Evolutionary conservation across 805 yeast species (phyloP), one percentile per base, ranked within the genome.

Genomic region (Ogataea minuta): DNA sequence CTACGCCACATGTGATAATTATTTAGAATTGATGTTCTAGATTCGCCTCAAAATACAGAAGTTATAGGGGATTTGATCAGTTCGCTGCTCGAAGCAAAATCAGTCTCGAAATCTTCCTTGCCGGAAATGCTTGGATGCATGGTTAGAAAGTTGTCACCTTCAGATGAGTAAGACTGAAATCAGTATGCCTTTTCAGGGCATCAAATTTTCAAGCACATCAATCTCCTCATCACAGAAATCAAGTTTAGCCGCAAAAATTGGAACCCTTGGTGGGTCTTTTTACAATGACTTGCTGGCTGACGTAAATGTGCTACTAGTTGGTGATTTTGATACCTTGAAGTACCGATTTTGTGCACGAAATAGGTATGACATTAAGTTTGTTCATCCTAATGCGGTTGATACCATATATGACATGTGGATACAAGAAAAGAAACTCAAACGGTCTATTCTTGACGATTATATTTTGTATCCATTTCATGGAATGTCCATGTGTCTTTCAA

Each of bases 281-380:
- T 68, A 71, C 42, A 68, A 69, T 28, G 81, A 81, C 51, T 59
- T 83, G 48, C 77, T 81, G 66, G 73, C 78, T 33, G 80, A 78
- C 54, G 81, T 77, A 2, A 70, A 73, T 37, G 74, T 74, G 28
- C 59, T 84, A 17, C 67, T 84, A 4, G 80, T 81, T 21, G 88
- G 87, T 2, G 69, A 68, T 28, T 62, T 74, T 20, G 62, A 68
- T 40, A 77, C 84, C 0, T 80, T 75, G 19, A 79, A 79, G 54
- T 77, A 71, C 56, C 61, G 60, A 35, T 79, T 67, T 52, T 70
- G 77, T 39, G 70, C 77, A 1, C 62, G 67, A 41, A 64, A 67
- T 40, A 60, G 86, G 39, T 62, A 64, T 34, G 90, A 84, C 59
- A 70, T 87, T 23, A 59, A 58, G 29, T 77, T 86, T 48, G 54